Conservation (phyloP, 202 grass and related monocot genomes). For the Hordeum pubiflorum region DNA sequence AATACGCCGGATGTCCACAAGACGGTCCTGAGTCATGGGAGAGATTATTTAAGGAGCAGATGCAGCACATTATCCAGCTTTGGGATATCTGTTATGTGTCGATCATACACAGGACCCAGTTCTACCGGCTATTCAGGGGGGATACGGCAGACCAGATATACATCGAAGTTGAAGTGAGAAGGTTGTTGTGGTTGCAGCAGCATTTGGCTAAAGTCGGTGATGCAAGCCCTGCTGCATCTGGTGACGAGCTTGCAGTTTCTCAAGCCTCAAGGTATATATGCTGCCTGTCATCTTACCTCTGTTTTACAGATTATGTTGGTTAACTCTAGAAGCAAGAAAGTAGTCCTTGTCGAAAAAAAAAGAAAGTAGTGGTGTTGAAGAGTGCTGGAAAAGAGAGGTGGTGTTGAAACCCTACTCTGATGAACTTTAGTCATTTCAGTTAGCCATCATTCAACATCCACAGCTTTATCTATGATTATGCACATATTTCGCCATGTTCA, state of each 20-base stretch:
- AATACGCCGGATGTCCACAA: conserved; percentile 32
- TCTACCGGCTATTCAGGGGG: conserved; percentile 85
- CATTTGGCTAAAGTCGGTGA: conserved; percentile 73
- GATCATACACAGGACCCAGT: conserved; percentile 89
- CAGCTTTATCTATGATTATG: not conserved
- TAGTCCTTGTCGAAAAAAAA: not conserved
- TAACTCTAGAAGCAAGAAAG: not conserved
- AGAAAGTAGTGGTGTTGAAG: not conserved
- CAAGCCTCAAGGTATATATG: conserved; percentile 58
- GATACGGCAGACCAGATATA: conserved; percentile 88
- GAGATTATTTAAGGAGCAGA: conserved; percentile 66
- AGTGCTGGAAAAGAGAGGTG: not conserved
- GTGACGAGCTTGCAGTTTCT: conserved; percentile 63
- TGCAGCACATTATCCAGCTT: conserved; percentile 84
- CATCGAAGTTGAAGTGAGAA: conserved; percentile 78
- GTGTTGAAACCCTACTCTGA: not conserved
- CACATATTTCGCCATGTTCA: not conserved
- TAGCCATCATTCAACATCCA: not conserved
- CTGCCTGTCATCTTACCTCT: not conserved
- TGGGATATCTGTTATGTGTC: conserved; percentile 89
- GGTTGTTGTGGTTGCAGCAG: conserved; percentile 69
- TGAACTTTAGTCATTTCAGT: not conserved
- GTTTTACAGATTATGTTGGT: not conserved
- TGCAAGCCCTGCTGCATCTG: conserved; percentile 54
- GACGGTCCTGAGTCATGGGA: conserved; percentile 66